Conservation (phyloP, 345 rosid genomes). For the Melaleuca alternifolia region DNA sequence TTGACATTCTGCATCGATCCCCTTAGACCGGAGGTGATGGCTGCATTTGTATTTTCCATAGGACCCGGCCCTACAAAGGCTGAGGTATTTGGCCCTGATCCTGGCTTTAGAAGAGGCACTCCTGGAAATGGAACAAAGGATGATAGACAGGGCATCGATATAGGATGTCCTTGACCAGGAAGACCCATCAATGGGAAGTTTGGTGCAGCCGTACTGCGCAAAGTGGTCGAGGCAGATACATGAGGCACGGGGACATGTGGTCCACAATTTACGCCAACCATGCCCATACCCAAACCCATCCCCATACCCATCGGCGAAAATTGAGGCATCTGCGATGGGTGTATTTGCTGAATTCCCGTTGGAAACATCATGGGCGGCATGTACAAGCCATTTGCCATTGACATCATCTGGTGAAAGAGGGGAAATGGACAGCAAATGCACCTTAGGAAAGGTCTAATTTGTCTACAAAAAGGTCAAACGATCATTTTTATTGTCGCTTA, state of each 20-base stretch:
- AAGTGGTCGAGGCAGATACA: conserved; percentile 5
- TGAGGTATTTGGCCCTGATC: conserved; percentile 8
- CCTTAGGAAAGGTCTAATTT: neutral
- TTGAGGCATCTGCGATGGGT: conserved; percentile 47
- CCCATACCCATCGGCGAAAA: conserved; percentile 41
- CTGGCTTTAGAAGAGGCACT: conserved; percentile 22
- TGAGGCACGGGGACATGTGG: conserved; percentile 35
- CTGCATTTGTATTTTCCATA: conserved; percentile 25
- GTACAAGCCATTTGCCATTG: conserved; percentile 70
- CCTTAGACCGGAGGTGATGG: conserved; percentile 22
- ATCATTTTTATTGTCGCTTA: neutral
- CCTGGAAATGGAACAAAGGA: conserved; percentile 22
- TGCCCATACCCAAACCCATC: conserved; percentile 60
- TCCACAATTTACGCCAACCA: conserved; percentile 45
- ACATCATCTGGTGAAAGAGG: conserved; percentile 53
- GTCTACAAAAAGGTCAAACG: neutral
- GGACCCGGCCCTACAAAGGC: conserved; percentile 14
- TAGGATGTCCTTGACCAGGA: conserved; percentile 40
- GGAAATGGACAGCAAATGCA: neutral
- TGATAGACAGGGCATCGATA: conserved; percentile 27
- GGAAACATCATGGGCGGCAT: conserved; percentile 73
- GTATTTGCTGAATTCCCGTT: conserved; percentile 31
- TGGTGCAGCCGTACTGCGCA: conserved; percentile 22
- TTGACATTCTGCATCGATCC: conserved; percentile 25
- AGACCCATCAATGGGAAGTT: conserved; percentile 34